Percentiles rank a stretch among this genome's conserved stretches.
phyloP scores from a whole-genome alignment of 2,329 filamentous ascomycete species.

The Colletotrichum sp. region DNA sequence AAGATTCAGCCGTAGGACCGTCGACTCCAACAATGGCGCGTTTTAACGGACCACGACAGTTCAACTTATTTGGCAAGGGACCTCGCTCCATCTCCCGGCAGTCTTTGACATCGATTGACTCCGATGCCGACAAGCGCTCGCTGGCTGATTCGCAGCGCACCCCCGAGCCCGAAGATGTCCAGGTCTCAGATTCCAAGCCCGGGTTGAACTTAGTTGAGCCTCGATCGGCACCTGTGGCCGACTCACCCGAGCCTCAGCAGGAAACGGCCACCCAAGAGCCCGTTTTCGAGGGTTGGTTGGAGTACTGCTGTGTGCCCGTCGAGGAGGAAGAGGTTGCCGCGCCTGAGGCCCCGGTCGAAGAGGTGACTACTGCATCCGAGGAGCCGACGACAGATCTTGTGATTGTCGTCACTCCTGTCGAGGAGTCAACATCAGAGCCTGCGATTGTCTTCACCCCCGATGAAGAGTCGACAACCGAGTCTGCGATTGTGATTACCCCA shows the following conservation, averaged over 20 bases:
- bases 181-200: background rate
- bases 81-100: constrained; percentile 14
- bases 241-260: background rate
- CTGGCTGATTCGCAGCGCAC: background rate
- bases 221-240: background rate
- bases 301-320: constrained; percentile 19
- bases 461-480: background rate
- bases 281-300: constrained; percentile 21
- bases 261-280: background rate
- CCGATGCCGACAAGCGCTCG: background rate
- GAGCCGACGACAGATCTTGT: background rate
- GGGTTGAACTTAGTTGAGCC: background rate
- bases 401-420: background rate
- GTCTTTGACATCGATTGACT: constrained; percentile 7
- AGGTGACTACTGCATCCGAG: background rate
- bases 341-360: background rate
- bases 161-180: background rate
- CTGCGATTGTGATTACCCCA: background rate
- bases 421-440: background rate
- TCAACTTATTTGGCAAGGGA: constrained; percentile 13
- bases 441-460: background rate
- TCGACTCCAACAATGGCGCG: constrained; percentile 17
- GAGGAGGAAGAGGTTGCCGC: constrained; percentile 6
- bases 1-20: constrained; percentile 3
- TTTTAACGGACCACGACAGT: constrained; percentile 14